phyloP scores from a whole-genome alignment of 2,329 filamentous ascomycete species.

The Fusarium sp. region DNA sequence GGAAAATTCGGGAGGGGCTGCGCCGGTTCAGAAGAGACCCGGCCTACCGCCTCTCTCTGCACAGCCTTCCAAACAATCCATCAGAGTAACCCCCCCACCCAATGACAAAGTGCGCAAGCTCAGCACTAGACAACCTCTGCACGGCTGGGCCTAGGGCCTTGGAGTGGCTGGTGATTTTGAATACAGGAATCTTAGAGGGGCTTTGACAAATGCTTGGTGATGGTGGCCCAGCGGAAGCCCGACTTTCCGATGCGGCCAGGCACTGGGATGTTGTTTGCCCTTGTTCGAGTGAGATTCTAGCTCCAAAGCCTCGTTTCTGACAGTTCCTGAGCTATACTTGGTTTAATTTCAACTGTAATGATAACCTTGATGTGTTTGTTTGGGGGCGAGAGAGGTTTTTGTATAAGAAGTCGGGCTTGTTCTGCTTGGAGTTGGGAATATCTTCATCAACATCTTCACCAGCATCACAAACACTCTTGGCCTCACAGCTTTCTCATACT shows the following conservation, averaged over 20 bases:
- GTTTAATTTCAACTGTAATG: constrained; percentile 4
- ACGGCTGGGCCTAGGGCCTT: neutral
- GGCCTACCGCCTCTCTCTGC: neutral
- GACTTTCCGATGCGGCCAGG: constrained; percentile 14
- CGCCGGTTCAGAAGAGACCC: neutral
- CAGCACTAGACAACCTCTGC: neutral
- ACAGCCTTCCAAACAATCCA: constrained; percentile 33
- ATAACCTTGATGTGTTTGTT: constrained; percentile 9
- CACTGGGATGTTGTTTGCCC: neutral
- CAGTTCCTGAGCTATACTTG: constrained; percentile 16
- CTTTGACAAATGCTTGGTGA: neutral
- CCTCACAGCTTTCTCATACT: neutral
- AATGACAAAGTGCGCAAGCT: neutral
- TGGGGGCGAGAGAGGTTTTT: neutral
- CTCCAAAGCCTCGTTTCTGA: constrained; percentile 13
- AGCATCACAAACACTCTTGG: constrained; percentile 28
- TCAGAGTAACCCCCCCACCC: neutral
- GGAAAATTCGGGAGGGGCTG: constrained; percentile 13
- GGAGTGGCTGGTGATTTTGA: constrained; percentile 20
- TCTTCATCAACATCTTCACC: constrained; percentile 26
- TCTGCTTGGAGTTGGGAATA: constrained; percentile 29
- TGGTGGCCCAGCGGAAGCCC: constrained; percentile 27
- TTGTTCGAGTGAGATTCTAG: constrained; percentile 24
- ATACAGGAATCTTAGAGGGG: neutral
- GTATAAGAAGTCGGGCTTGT: constrained; percentile 41